A percentile compares a stretch with the other conserved stretches of the same genome.
phyloP scores from a whole-genome alignment of 2,329 filamentous ascomycete species.

The Venturia effusa region DNA sequence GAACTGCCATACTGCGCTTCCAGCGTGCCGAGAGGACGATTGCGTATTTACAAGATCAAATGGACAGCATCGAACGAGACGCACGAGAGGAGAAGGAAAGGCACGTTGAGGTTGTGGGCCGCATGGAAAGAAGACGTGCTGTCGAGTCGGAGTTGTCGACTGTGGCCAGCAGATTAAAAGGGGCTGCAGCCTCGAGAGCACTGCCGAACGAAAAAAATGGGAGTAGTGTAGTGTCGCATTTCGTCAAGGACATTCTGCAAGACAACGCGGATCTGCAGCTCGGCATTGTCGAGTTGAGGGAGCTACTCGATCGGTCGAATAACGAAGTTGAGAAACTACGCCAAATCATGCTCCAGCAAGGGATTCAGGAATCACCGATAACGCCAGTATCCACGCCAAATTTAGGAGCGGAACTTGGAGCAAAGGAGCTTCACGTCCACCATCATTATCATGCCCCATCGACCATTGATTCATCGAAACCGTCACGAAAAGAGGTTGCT shows the following conservation, averaged over 20 bases:
- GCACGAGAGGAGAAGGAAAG: slow-evolving; percentile 68
- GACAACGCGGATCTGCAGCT: slow-evolving; percentile 92
- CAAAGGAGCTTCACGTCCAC: slow-evolving; percentile 71
- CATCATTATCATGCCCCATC: slow-evolving; percentile 74
- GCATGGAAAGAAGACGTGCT: slow-evolving; percentile 72
- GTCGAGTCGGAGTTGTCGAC: slow-evolving; percentile 75
- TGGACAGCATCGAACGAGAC: slow-evolving; percentile 81
- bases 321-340: slow-evolving; percentile 83
- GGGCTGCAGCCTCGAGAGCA: slow-evolving; percentile 50
- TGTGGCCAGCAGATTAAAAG: slow-evolving; percentile 70
- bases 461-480: not conserved
- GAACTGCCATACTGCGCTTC: slow-evolving; percentile 72
- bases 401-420: slow-evolving; percentile 57
- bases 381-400: slow-evolving; percentile 37
- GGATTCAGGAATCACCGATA: slow-evolving; percentile 36
- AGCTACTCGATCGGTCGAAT: slow-evolving; percentile 84
- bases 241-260: slow-evolving; percentile 88
- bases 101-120: slow-evolving; percentile 66
- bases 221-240: slow-evolving; percentile 76
- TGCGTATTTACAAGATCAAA: slow-evolving; percentile 68
- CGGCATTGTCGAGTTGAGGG: slow-evolving; percentile 80
- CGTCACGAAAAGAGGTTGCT: slow-evolving; percentile 22
- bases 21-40: slow-evolving; percentile 73
- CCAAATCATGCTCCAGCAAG: slow-evolving; percentile 70
- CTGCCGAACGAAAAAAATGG: slow-evolving; percentile 37